phyloP scores from a whole-genome alignment of 2,329 filamentous ascomycete species.

The Fusarium sp. region DNA sequence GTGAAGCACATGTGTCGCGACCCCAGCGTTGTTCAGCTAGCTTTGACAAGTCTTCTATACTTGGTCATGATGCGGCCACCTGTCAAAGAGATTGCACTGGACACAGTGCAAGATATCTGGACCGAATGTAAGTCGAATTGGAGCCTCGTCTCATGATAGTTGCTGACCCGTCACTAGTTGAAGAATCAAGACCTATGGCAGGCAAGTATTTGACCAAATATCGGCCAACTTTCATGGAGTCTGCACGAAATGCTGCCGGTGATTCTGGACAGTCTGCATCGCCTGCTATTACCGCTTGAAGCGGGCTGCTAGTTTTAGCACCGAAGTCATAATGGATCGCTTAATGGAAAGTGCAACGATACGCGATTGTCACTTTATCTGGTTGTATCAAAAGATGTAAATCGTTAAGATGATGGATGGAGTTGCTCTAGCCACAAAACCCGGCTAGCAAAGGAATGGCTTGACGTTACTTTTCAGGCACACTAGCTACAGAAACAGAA shows the following conservation, averaged over 20 bases:
- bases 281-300: conserved; percentile 47
- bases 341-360: background rate
- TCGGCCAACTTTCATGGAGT: conserved; percentile 62
- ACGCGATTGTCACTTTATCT: background rate
- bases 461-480: background rate
- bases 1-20: conserved; percentile 75
- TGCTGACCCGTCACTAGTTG: conserved; percentile 54
- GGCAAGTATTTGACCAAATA: conserved; percentile 71
- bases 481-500: conserved; percentile 5
- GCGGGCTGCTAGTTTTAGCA: background rate
- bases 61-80: conserved; percentile 75
- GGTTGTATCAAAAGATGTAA: conserved; percentile 22
- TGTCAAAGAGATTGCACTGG: conserved; percentile 69
- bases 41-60: conserved; percentile 72
- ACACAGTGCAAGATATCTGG: conserved; percentile 74
- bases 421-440: conserved; percentile 6
- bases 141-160: background rate
- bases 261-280: conserved; percentile 36
- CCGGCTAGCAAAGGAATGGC: background rate
- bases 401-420: conserved; percentile 3
- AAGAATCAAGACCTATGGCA: conserved; percentile 70
- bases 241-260: conserved; percentile 40
- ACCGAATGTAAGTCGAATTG: conserved; percentile 64
- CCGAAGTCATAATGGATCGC: background rate
- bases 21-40: conserved; percentile 70